phyloP scores from a whole-genome alignment of 176 grass and related monocot genomes.

The Phyllostachys edulis region DNA sequence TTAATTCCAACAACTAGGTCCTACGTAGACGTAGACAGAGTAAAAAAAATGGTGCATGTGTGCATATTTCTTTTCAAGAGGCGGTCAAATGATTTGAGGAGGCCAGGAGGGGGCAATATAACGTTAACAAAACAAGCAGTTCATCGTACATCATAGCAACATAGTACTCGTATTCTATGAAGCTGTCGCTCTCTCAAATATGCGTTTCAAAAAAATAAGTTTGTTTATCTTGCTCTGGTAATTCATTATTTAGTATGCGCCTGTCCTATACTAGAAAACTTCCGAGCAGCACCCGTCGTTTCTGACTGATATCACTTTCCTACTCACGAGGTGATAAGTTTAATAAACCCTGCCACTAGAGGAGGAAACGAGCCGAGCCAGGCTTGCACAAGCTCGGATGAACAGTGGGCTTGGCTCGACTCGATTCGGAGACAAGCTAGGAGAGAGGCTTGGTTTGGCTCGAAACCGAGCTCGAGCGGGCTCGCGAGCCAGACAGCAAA shows the following conservation, averaged over 20 bases:
- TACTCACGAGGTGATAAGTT: neutral
- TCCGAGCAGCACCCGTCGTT: neutral
- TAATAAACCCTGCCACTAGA: neutral
- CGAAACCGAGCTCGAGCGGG: too few relatives aligned
- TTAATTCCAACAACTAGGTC: too few relatives aligned
- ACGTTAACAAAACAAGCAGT: neutral
- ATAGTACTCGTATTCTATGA: too few relatives aligned
- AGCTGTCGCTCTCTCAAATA: neutral
- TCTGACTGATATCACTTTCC: neutral
- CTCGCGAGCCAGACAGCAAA: too few relatives aligned
- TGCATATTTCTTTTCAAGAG: neutral
- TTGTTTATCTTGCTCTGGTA: neutral
- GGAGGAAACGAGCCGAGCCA: too few relatives aligned
- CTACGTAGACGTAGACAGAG: rapidly evolving
- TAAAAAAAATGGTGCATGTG: neutral
- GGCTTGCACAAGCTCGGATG: too few relatives aligned
- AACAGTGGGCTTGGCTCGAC: too few relatives aligned
- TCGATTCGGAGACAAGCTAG: too few relatives aligned
- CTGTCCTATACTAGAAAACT: neutral
- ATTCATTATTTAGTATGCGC: neutral
- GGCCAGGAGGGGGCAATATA: neutral
- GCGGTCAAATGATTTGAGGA: neutral
- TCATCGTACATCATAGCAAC: too few relatives aligned
- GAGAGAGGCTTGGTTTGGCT: too few relatives aligned
- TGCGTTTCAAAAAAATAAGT: too few relatives aligned